A percentile compares a stretch with the other conserved stretches of the same genome.
Evolutionary conservation across 202 grass and related monocot species (phyloP).

Genomic region (Digitaria exilis): DNA sequence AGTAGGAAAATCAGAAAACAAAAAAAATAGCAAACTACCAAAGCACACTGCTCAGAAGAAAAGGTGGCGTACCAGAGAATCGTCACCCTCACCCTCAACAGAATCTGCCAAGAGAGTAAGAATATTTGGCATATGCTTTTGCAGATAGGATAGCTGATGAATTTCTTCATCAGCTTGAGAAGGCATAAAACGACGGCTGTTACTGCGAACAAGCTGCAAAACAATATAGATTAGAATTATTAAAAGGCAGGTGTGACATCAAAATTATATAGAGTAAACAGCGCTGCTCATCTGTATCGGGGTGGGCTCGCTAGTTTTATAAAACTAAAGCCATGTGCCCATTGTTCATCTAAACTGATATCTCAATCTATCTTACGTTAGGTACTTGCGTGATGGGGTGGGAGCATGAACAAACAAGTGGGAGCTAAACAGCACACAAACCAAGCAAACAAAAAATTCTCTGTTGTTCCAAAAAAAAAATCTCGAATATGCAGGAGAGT

Average conservation of each 20-base stretch:
- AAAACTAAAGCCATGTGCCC: neutral
- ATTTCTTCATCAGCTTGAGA: slow-evolving; percentile 94
- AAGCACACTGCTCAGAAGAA: slow-evolving; percentile 24
- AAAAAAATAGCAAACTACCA: neutral
- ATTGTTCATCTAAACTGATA: neutral
- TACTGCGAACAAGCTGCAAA: slow-evolving; percentile 92
- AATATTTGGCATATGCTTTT: slow-evolving; percentile 96
- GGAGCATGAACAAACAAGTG: no score
- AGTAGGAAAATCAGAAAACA: slow-evolving; percentile 4
- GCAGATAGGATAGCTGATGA: slow-evolving; percentile 91
- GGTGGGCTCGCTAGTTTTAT: neutral
- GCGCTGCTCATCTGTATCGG: neutral
- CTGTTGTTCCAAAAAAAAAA: no score
- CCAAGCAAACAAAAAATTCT: no score
- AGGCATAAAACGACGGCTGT: slow-evolving; percentile 90
- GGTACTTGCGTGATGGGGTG: no score
- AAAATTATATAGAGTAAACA: slow-evolving; percentile 6
- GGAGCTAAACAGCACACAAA: no score
- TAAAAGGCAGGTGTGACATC: slow-evolving; percentile 13
- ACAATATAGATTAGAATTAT: slow-evolving; percentile 22
- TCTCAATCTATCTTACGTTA: neutral
- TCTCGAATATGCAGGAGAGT: no score
- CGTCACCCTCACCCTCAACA: slow-evolving; percentile 72
- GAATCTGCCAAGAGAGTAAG: slow-evolving; percentile 80
- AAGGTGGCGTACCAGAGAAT: slow-evolving; percentile 69